A percentile compares a stretch with the other conserved stretches of the same genome.
These are phyloP conservation scores for Pisolithus tinctorius DNA, from an alignment of 768 basidiomycete genomes.

Conservation along the genomic window DNA sequence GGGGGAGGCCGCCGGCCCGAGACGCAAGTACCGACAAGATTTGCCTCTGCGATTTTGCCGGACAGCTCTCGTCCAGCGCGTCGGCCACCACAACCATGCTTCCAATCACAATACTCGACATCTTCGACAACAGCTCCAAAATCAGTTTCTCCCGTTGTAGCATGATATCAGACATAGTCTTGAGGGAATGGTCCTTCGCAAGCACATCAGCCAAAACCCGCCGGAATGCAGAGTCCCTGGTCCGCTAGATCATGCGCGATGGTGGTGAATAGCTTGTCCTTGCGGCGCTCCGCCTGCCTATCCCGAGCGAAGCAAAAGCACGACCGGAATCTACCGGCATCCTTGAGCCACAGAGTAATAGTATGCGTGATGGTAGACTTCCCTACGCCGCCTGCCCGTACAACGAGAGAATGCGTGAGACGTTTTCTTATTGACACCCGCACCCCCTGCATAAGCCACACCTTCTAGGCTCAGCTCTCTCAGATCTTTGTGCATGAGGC, in stretches of 20 bases:
- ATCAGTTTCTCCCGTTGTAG: slow-evolving; percentile 15
- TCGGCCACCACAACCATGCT: slow-evolving; percentile 20
- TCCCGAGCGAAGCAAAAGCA: not conserved
- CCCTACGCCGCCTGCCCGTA: not conserved
- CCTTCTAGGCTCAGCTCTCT: not conserved
- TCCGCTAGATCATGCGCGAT: not conserved
- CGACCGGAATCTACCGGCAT: not conserved
- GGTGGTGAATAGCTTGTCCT: not conserved
- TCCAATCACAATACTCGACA: not conserved
- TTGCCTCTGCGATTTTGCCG: not conserved
- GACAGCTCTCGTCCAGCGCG: slow-evolving; percentile 14
- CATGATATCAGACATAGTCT: not conserved
- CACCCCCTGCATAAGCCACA: not conserved
- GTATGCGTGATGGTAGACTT: not conserved
- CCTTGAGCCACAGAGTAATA: not conserved
- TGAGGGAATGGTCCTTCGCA: not conserved
- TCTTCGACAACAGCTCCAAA: not conserved
- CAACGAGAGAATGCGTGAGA: not conserved
- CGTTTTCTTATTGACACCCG: not conserved
- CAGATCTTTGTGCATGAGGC: not conserved
- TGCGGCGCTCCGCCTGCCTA: not conserved
- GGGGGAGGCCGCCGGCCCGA: slow-evolving; percentile 34
- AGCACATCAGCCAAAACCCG: not conserved
- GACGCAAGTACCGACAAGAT: slow-evolving; percentile 26
- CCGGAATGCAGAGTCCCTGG: not conserved